Conservation (phyloP, 179 eudicot genomes). For the Silene noctiflora region DNA sequence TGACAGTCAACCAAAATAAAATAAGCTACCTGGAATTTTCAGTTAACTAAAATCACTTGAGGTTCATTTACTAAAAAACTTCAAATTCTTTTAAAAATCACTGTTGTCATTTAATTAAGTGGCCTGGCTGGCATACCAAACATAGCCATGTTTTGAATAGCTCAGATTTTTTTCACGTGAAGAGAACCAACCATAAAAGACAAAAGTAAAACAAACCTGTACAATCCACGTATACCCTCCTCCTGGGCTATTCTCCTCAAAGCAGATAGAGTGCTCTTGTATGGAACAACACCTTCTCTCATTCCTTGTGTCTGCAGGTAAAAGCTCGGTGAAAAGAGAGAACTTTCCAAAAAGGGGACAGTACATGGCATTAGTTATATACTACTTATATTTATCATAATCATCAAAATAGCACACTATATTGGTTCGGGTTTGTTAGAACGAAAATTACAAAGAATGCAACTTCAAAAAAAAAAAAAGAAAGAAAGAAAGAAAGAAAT, state of each 20-base stretch:
- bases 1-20: not conserved
- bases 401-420: too few species aligned
- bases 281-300: conserved; percentile 62
- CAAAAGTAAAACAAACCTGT: conserved; percentile 52
- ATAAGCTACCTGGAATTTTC: not conserved
- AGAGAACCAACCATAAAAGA: not conserved
- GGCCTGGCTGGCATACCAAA: not conserved
- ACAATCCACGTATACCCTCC: conserved; percentile 93
- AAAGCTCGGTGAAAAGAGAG: conserved; percentile 3
- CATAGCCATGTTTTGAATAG: not conserved
- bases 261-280: conserved; percentile 74
- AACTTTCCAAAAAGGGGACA: not conserved
- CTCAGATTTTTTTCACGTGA: too few species aligned
- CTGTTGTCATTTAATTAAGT: too few species aligned
- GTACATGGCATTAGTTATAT: not conserved
- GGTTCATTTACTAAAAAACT: not conserved
- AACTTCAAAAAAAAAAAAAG: conserved; percentile 2
- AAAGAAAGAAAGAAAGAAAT: too few species aligned
- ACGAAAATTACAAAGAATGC: not conserved
- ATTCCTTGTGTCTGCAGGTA: conserved; percentile 80
- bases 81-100: not conserved
- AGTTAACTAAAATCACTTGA: not conserved
- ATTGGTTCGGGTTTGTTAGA: not conserved
- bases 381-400: not conserved
- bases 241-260: conserved; percentile 65